Evolutionary conservation across 305 asterid species (phyloP).

Genomic region (Coffea humblotiana): DNA sequence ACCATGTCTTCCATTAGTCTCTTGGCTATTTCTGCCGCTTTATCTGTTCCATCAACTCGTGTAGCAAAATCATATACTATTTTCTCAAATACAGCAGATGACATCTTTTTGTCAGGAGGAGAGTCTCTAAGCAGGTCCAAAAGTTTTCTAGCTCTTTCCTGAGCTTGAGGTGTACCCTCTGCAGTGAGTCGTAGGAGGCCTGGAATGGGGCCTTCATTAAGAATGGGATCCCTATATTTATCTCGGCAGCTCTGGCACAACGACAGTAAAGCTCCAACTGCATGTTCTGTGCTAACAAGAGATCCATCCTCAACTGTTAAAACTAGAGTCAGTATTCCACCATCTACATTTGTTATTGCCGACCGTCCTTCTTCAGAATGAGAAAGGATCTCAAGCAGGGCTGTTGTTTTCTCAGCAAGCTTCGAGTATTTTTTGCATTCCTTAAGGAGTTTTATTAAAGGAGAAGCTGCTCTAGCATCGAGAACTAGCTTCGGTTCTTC

Average conservation of each 20-base stretch:
- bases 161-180: constrained; percentile 74
- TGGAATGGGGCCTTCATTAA: constrained; percentile 86
- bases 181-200: constrained; percentile 83
- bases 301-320: constrained; percentile 90
- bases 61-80: constrained; percentile 73
- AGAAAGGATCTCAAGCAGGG: constrained; percentile 67
- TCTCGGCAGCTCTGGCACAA: constrained; percentile 69
- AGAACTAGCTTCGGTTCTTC: constrained; percentile 56
- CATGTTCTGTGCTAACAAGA: constrained; percentile 66
- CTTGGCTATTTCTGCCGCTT: constrained; percentile 82
- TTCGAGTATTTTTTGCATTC: constrained; percentile 89
- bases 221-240: constrained; percentile 72
- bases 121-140: constrained; percentile 73
- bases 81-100: constrained; percentile 62
- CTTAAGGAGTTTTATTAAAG: constrained; percentile 67
- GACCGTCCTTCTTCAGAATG: constrained; percentile 69
- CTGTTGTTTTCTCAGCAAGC: constrained; percentile 78
- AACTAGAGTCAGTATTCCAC: constrained; percentile 74
- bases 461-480: constrained; percentile 60
- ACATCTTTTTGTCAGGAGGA: constrained; percentile 47
- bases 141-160: constrained; percentile 64
- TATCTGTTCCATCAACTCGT: constrained; percentile 66
- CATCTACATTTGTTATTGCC: constrained; percentile 54
- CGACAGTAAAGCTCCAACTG: constrained; percentile 72
- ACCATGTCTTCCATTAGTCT: constrained; percentile 68